Evolutionary conservation across 108 stramenopile species (phyloP).

Genomic region (Nitzschia sp.): DNA sequence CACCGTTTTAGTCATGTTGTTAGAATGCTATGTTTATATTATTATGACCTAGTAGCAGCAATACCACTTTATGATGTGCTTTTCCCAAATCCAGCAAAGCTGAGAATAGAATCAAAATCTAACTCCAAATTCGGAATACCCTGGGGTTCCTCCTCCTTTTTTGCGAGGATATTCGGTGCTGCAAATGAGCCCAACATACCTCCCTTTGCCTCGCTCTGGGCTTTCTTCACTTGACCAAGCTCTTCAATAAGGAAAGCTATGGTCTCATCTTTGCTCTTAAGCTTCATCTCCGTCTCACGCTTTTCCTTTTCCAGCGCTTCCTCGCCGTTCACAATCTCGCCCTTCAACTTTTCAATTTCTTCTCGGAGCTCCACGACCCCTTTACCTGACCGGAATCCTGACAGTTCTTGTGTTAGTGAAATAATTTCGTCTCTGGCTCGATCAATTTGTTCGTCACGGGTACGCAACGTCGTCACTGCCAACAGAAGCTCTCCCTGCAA

Average conservation of each 20-base stretch:
- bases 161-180: no score
- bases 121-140: no score
- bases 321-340: neutral
- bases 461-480: neutral
- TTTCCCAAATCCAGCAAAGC: no score
- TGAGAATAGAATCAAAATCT: no score
- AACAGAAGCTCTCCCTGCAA: constrained; percentile 18
- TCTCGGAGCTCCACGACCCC: neutral
- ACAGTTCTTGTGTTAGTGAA: neutral
- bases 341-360: neutral
- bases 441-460: neutral
- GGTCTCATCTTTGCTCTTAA: constrained; percentile 22
- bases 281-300: neutral
- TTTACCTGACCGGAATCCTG: neutral
- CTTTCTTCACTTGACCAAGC: constrained; percentile 9
- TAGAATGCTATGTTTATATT: no score
- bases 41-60: no score
- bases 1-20: no score
- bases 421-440: neutral
- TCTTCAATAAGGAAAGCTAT: constrained; percentile 16
- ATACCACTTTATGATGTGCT: no score
- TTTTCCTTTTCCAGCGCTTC: neutral
- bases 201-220: neutral
- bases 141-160: no score
- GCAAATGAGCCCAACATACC: no score